A percentile compares a stretch with the other conserved stretches of the same genome.
phyloP scores from a whole-genome alignment of 495 filamentous ascomycete genomes.

The Tuber umbilicatum region DNA sequence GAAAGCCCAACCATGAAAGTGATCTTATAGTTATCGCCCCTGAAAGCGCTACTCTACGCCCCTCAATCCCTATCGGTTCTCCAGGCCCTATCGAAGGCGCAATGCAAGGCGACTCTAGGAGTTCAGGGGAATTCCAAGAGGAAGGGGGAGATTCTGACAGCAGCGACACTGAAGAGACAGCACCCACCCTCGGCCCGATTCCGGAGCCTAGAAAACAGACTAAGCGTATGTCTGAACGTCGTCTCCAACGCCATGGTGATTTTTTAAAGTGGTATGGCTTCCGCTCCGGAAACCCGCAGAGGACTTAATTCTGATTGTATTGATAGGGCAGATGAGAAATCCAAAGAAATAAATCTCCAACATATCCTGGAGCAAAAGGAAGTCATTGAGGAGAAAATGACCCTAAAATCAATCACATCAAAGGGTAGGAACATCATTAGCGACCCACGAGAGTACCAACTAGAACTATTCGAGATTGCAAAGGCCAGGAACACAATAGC shows the following conservation, averaged over 20 bases:
- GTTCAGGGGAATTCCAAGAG: background rate
- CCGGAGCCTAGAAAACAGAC: background rate
- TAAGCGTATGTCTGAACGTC: conserved; percentile 48
- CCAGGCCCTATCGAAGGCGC: background rate
- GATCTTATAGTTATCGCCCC: background rate
- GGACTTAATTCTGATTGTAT: background rate
- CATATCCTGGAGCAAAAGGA: conserved; percentile 21
- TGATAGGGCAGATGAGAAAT: conserved; percentile 35
- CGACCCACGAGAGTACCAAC: conserved; percentile 81
- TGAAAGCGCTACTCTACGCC: background rate
- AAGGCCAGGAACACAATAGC: conserved; percentile 85
- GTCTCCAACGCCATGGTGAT: conserved; percentile 49
- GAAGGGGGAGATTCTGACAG: background rate
- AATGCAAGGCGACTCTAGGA: background rate
- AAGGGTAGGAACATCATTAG: conserved; percentile 54
- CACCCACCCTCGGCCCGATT: background rate
- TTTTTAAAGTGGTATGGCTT: conserved; percentile 49
- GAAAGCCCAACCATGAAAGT: background rate
- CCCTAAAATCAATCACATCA: conserved; percentile 44
- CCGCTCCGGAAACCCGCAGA: background rate
- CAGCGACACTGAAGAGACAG: background rate
- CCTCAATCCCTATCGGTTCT: background rate
- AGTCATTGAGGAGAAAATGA: conserved; percentile 44
- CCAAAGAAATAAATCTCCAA: conserved; percentile 31
- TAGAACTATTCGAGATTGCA: conserved; percentile 84